Base-by-base conservation (phyloP, 495 filamentous ascomycete genomes). In the Filosporella fistucella region DNA sequence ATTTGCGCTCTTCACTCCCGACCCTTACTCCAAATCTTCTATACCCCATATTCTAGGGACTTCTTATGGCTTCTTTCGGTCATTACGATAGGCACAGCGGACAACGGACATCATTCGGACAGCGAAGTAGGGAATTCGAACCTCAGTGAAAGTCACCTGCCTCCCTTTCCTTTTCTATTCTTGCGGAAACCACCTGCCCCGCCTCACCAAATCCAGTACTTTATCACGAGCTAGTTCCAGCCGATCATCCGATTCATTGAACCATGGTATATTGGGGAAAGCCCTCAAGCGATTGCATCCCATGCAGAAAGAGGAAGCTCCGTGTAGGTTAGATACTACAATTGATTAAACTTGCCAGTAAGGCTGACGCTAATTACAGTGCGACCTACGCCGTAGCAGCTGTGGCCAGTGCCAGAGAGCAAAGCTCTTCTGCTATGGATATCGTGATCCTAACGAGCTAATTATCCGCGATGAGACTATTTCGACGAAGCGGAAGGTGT, bases 251-350 rank as follows among this genome's bases (percentile, higher is more conserved):
- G 8, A 30, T 35, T n/a, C 32, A 14, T 4, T 17, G 18, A 13
- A 35, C 8, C 48, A 86, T 85, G 82, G 81, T 85, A 13, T 84
- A 84, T 60, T 72, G 75, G 56, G 81, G 82, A 30, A 85, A 82
- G 55, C 80, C 79, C 54, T 84, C 79, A 52, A 79, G 80, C 52
- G 79, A 79, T 26, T 85, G 82, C 61, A 74, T 72, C 45, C 81
- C 72, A 49, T 86, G 82, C 61, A 75, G 81, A 49, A 63, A 65
- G 51, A 57, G 68, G 35, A 69, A 68, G 52, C 62, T 68, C 52
- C n/a, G 18, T 6, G 32, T 35, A 13, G 5, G 32, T n/a, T 17
- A 14, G 55, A 61, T 30, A 30, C 28, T n/a, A 30, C 8, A 8
- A 8, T 30, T n/a, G 5, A 35, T 17, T 35, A 14, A 35, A 8